Percentiles rank a stretch among this genome's conserved stretches.
These are phyloP conservation scores for Escallonia herrerae DNA, from an alignment of 129 eudicot species.

Conservation along the genomic window DNA sequence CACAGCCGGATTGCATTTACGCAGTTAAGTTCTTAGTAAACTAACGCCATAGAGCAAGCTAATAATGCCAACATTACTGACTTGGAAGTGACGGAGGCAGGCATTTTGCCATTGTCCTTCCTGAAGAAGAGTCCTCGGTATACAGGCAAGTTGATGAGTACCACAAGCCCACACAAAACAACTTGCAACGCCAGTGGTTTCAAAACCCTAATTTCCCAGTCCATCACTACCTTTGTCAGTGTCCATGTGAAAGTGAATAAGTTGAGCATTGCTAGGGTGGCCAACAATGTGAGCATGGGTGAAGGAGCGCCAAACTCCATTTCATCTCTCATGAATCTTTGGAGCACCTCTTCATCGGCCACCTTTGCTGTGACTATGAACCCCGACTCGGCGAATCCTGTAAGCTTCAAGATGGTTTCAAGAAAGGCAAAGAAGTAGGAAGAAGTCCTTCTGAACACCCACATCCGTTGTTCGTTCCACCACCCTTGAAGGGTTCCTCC, in stretches of 20 bases:
- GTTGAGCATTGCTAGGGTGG: slow-evolving; percentile 19
- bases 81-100: too few species aligned
- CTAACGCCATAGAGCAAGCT: slow-evolving; percentile 14
- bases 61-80: slow-evolving; percentile 18
- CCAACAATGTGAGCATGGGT: slow-evolving; percentile 32
- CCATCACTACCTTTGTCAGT: not conserved
- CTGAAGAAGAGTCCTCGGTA: slow-evolving; percentile 26
- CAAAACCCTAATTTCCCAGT: not conserved
- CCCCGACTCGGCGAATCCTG: slow-evolving; percentile 12
- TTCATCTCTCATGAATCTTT: slow-evolving; percentile 16
- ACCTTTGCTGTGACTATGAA: slow-evolving; percentile 25
- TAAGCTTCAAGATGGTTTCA: slow-evolving; percentile 16
- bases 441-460: slow-evolving; percentile 28
- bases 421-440: slow-evolving; percentile 31
- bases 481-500: slow-evolving; percentile 28
- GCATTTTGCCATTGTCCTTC: slow-evolving; percentile 25
- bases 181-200: slow-evolving; percentile 13
- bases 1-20: too few species aligned
- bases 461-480: slow-evolving; percentile 45
- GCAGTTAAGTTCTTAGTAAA: not conserved
- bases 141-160: slow-evolving; percentile 24
- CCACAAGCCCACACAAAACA: slow-evolving; percentile 12
- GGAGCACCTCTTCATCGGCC: slow-evolving; percentile 16
- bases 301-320: slow-evolving; percentile 34
- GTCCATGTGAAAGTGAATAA: not conserved